These are phyloP conservation scores for Neurospora sp. DNA, from an alignment of 495 filamentous ascomycete genomes.

Conservation along the genomic window DNA sequence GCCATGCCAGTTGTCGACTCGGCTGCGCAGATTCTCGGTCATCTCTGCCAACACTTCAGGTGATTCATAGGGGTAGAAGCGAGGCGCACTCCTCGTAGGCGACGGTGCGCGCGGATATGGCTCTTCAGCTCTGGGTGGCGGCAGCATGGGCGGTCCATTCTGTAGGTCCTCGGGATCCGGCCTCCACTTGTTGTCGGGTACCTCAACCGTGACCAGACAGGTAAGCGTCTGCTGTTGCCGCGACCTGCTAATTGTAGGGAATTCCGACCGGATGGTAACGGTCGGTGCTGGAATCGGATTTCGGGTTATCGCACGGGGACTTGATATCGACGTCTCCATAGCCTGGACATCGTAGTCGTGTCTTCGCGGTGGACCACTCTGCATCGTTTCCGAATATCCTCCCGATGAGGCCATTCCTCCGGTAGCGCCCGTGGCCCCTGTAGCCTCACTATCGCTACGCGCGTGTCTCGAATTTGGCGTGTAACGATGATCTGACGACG, in stretches of 20 bases:
- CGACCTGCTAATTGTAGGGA: constrained; percentile 83
- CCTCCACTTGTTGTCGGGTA: constrained; percentile 85
- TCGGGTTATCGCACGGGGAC: constrained; percentile 59
- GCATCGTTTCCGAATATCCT: constrained; percentile 61
- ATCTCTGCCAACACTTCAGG: constrained; percentile 69
- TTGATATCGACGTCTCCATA: constrained; percentile 80
- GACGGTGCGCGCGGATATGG: constrained; percentile 36
- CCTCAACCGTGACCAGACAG: constrained; percentile 89
- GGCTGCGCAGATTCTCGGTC: constrained; percentile 71
- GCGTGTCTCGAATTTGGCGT: constrained; percentile 51
- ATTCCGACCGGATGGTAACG: constrained; percentile 91
- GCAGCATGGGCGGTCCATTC: constrained; percentile 45
- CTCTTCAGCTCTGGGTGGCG: constrained; percentile 31
- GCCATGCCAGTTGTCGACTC: constrained; percentile 98
- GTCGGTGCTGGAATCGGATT: constrained; percentile 88
- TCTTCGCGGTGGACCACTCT: constrained; percentile 50
- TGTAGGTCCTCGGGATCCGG: constrained; percentile 78
- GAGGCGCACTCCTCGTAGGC: constrained; percentile 38
- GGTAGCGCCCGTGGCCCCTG: constrained; percentile 13
- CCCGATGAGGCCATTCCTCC: constrained; percentile 56
- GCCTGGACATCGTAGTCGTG: constrained; percentile 96
- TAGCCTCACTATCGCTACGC: constrained; percentile 59
- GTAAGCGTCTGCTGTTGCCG: constrained; percentile 92
- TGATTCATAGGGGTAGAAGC: constrained; percentile 49
- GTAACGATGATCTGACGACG: constrained; percentile 51